These are phyloP conservation scores for Leishmania turanica DNA, from an alignment of 208 protist species.

Conservation along the genomic window DNA sequence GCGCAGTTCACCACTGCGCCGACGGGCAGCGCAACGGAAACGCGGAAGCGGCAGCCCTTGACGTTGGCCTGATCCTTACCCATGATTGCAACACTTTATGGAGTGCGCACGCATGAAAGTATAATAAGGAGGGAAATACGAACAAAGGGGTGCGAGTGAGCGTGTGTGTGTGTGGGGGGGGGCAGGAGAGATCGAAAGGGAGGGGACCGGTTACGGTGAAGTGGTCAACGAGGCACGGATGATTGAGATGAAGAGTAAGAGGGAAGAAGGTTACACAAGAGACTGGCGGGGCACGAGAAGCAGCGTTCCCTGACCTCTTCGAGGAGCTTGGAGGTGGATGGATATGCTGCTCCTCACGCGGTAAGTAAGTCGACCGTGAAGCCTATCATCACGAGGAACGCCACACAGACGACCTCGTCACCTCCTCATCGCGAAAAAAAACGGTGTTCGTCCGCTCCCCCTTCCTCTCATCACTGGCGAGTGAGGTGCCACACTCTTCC, in stretches of 20 bases:
- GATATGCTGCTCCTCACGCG: background rate
- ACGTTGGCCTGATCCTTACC: conserved; percentile 90
- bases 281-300: background rate
- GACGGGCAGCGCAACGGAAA: conserved; percentile 98
- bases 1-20: conserved; percentile 99
- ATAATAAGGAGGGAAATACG: background rate
- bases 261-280: background rate
- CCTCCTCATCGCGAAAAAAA: background rate
- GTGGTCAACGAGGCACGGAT: background rate
- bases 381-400: background rate
- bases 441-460: background rate
- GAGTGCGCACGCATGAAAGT: background rate
- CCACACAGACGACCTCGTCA: background rate
- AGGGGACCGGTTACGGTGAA: background rate
- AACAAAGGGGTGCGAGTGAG: background rate
- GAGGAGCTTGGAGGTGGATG: background rate
- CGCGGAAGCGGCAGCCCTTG: conserved; percentile 98
- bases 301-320: background rate
- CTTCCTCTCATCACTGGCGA: background rate
- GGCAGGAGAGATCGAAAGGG: background rate
- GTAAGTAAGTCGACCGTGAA: background rate
- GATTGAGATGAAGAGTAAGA: background rate
- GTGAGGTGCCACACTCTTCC: background rate
- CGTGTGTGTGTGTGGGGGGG: background rate
- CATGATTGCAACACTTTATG: conserved; percentile 50